Evolutionary conservation across 805 yeast genomes (phyloP), one percentile per base, ranked within the genome.

Genomic region (Schwanniomyces polymorphus): DNA sequence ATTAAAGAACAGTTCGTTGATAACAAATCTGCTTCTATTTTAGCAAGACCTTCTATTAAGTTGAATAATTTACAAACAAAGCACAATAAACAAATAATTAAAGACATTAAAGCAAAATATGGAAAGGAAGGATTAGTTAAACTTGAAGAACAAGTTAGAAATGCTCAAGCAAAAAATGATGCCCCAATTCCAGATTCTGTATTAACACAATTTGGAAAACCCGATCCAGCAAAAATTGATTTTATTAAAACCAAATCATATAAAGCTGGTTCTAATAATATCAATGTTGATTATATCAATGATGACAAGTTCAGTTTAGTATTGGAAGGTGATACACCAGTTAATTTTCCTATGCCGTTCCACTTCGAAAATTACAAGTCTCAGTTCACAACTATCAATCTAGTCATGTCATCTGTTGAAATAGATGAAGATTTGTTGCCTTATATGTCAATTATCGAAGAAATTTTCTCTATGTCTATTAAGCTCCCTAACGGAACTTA

Each of bases 331-430:
- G 73, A 69, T 45, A 45, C 56, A 2, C 83, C 85, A 26, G 44
- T 55, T 1, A 71, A 76, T 43, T 75, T 86, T 51, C 90, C 91
- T 4, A 64, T 91, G 33, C 84, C 82, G 51, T 61, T 91, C 43
- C 94, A 90, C 60, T 77, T 87, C 55, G 97, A 94, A 64, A 81
- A 85, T 52, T 85, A 81, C 59, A 79, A 84, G 45, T 88, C 97
- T 1, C 84, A 87, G 57, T 94, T 92, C 61, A 80, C 88, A 29
- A 81, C 86, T 11, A 74, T 91, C 17, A 80, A 83, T 48, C 61
- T 89, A 33, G 63, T 85, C 31, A 63, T 88, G 59, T 79, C 85
- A 8, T 80, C 88, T 1, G 75, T 69, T 38, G 74, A 57, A 40
- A 72, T 82, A 18, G 85, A 79, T 43, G 69, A 76, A 23, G 59